A percentile compares a stretch with the other conserved stretches of the same genome.
Evolutionary conservation across 176 grass and related monocot species (phyloP).

Genomic region (Saccharum officinarum): DNA sequence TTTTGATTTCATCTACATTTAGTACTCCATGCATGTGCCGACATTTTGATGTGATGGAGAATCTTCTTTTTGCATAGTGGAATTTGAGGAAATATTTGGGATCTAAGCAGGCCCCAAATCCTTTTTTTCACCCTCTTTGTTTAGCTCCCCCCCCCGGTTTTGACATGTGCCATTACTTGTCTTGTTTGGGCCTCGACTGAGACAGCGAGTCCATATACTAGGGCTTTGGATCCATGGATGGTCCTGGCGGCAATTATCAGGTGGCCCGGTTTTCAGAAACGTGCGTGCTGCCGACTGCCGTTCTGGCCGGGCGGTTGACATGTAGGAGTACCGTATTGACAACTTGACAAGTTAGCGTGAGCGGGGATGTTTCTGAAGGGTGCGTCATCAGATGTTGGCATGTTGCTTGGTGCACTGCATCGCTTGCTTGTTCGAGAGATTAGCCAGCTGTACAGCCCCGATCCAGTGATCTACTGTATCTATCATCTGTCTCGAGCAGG

Average conservation of each 20-base stretch:
- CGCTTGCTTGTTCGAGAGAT: neutral
- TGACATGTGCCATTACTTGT: too few species aligned
- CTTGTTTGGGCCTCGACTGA: too few species aligned
- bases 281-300: neutral
- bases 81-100: too few species aligned
- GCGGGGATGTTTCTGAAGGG: neutral
- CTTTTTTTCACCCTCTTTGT: too few species aligned
- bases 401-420: neutral
- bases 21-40: too few species aligned
- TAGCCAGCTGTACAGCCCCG: neutral
- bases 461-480: neutral
- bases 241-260: conserved; percentile 7
- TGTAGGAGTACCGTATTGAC: too few species aligned
- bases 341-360: neutral
- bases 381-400: conserved; percentile 11
- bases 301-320: neutral
- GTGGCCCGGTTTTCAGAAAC: conserved; percentile 21
- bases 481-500: neutral
- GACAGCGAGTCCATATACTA: too few species aligned
- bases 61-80: too few species aligned
- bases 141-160: too few species aligned
- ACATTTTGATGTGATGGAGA: too few species aligned
- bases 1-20: too few species aligned
- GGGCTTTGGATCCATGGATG: neutral
- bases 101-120: too few species aligned